Base-by-base conservation (phyloP, 306 rosid species). In the Gastrolobium bilobum region DNA sequence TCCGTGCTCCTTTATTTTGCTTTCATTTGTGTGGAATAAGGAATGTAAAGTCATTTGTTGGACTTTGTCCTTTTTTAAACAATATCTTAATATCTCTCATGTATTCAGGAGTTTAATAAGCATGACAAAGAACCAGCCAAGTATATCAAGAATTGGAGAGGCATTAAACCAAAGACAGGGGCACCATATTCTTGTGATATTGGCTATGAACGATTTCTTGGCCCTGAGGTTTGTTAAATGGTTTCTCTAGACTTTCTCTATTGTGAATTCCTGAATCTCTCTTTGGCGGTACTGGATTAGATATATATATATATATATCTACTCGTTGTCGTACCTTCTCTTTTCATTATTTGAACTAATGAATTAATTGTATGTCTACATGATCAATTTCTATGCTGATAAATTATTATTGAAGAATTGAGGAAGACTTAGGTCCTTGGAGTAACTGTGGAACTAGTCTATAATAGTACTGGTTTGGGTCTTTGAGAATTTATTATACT, bases 121-220 rank as follows among this genome's bases (percentile, higher is more conserved):
- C 99, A 96, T 67, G 99, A 96, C 84, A 96, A 89, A 87, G 98
- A 96, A 78, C 98, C 98, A 47, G 83, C 93, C 80, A 96, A 89
- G 86, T 91, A 96, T 82, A 69, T 93, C 76, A 96, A 90, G 83
- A 96, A 96, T 43, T 96, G 99, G 99, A 86, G 90, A 82, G 99
- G 99, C 40, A 93, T 96, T 71, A 96, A 96, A 84, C 97, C 99
- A n/a, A 96, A 90, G 80, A 91, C 99, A 0, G 99, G 98, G 68
- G 99, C 96, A 76, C 98, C 99, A 14, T 96, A 96, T 84, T 87
- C 99, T 8, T 96, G 99, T 90, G 99, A 96, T 87, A 84, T 96
- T 82, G 99, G 99, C 84, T 96, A 93, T 80, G 99, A 96, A 83
- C 88, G 99, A 54, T 96, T 96, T 91, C 96, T 96, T 70, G 99